Base-by-base conservation (phyloP, 331 rosid species). In the Malus hybrid region DNA sequence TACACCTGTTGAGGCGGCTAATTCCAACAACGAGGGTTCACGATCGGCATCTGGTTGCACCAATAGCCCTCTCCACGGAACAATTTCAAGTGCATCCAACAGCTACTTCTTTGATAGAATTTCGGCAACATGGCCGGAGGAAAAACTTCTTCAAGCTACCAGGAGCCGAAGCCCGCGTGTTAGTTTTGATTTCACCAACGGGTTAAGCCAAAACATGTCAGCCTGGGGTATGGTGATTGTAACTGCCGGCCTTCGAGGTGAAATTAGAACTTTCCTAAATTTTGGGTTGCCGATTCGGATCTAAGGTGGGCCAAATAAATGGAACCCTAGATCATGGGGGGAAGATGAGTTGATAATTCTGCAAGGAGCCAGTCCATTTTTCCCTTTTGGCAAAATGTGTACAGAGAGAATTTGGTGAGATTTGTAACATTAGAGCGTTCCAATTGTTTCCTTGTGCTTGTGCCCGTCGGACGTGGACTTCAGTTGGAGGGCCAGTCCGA, bases 211-310 rank as follows among this genome's bases (percentile, higher is more conserved):
- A 59, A 90, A 89, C 87, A 79, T 73, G 88, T 68, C 97, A 50
- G 97, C 96, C 48, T 95, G 96, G 99, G 97, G 97, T 65, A 74
- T 95, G 91, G 99, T 95, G 93, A 85, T 95, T 72, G 97, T 95
- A 69, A 87, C 97, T 54, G 99, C 99, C 5, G 92, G 97, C 67
- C 93, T 89, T 64, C 80, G 93, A 69, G 99, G 99, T 57, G 97
- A 95, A 76, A 92, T 95, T 79, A 79, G 88, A 88, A 89, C 93
- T 67, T 95, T 87, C 87, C 99, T 90, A 73, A 95, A 95, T 87
- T 95, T 95, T 87, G 97, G 99, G 76, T 84, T 86, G 57, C 96
- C 99, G 18, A 85, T 95, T 77, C 85, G 93, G 76, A 88, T 92
- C 60, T 95, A 75, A 84, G 79, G 79, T 68, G 70, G 10, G 57